phyloP scores from a whole-genome alignment of 2,329 filamentous ascomycete genomes.

The Fusarium setosum region DNA sequence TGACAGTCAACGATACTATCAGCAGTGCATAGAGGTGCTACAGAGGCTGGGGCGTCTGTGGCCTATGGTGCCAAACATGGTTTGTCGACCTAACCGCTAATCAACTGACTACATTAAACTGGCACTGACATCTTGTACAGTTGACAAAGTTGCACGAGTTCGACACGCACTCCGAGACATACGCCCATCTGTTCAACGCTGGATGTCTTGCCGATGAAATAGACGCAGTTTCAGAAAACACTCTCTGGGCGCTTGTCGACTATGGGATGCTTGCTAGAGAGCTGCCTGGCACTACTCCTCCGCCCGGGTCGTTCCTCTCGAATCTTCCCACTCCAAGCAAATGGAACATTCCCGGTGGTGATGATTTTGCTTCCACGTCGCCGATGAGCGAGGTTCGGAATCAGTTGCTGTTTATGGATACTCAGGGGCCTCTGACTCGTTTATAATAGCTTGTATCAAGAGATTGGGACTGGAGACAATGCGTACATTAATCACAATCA shows the following conservation, averaged over 20 bases:
- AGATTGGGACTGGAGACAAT: too few species aligned
- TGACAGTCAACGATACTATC: not conserved
- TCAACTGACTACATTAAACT: not conserved
- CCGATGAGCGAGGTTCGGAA: not conserved
- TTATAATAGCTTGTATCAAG: not conserved
- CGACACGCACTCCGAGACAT: not conserved
- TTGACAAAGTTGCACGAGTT: not conserved
- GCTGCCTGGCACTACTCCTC: not conserved
- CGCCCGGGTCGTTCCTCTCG: not conserved
- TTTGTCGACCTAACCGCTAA: not conserved
- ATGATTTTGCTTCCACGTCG: not conserved
- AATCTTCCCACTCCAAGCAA: not conserved
- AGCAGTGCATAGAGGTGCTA: not conserved
- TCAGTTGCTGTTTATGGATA: not conserved
- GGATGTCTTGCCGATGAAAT: not conserved
- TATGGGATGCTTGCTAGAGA: not conserved
- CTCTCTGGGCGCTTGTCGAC: not conserved
- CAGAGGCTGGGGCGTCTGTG: not conserved
- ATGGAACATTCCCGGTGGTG: not conserved
- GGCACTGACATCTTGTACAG: too few species aligned
- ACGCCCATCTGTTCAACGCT: not conserved
- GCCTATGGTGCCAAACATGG: conserved; percentile 1
- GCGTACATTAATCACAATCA: too few species aligned
- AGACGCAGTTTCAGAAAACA: not conserved
- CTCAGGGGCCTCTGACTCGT: not conserved